Conservation (phyloP, 1,284 basidiomycete genomes). For the Malassezia sp. region DNA sequence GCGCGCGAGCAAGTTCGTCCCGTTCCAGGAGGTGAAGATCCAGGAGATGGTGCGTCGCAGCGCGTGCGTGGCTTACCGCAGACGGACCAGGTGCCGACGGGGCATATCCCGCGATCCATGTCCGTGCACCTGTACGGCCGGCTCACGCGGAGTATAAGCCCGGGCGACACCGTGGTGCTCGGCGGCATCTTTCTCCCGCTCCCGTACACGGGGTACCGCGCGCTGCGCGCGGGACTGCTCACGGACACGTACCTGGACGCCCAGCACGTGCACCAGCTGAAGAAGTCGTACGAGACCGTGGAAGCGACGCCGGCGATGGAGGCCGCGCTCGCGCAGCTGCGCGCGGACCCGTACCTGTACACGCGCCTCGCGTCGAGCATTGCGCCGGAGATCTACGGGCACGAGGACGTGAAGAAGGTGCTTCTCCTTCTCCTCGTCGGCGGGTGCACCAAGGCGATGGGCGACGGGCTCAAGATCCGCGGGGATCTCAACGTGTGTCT, state of each 20-base stretch:
- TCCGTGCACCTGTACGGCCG: constrained; percentile 83
- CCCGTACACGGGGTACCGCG: constrained; percentile 76
- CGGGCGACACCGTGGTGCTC: constrained; percentile 87
- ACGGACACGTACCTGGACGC: constrained; percentile 95
- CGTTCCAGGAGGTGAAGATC: constrained; percentile 97
- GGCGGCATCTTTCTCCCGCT: constrained; percentile 81
- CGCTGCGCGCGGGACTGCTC: constrained; percentile 80
- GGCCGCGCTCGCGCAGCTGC: constrained; percentile 60
- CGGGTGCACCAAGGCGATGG: constrained; percentile 84
- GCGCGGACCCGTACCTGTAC: constrained; percentile 66
- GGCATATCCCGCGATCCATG: constrained; percentile 97
- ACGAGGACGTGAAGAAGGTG: constrained; percentile 95
- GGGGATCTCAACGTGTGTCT: constrained; percentile 95
- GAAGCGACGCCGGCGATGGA: constrained; percentile 77
- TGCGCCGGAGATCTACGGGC: constrained; percentile 97
- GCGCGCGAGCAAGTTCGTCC: constrained; percentile 86
- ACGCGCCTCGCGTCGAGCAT: constrained; percentile 65
- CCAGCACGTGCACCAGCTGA: constrained; percentile 82
- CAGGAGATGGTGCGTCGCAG: no score
- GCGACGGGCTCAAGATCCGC: constrained; percentile 96
- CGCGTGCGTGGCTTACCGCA: no score
- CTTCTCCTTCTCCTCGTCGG: constrained; percentile 86
- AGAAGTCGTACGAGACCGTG: constrained; percentile 94
- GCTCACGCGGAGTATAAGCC: constrained; percentile 80
- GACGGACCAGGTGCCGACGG: constrained; percentile 98